Conservation (phyloP, 257 asterid species). For the Solanum raphanifolium region DNA sequence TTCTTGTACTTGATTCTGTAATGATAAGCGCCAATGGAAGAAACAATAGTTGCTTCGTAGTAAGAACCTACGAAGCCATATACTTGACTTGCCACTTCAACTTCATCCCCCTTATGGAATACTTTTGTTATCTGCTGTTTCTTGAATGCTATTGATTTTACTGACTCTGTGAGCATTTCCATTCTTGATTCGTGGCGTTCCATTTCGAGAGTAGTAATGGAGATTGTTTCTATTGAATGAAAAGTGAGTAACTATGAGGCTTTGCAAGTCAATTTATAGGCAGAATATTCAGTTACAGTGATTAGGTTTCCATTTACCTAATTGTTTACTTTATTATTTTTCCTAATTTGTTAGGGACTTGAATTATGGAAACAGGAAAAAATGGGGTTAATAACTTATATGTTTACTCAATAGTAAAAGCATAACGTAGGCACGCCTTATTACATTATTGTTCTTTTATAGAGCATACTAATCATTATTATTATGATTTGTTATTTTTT, state of each 20-base stretch:
- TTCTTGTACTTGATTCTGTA: background rate
- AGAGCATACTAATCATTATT: background rate
- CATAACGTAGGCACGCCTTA: background rate
- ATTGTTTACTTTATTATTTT: background rate
- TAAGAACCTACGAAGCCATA: slow-evolving; percentile 8
- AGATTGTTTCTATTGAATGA: background rate
- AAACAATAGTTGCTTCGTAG: background rate
- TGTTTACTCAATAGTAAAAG: background rate
- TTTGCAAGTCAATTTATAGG: background rate
- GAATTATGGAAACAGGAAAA: background rate
- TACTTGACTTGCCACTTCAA: background rate
- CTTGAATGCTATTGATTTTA: background rate
- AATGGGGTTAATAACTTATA: background rate
- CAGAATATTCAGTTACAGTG: too few species aligned
- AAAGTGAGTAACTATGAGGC: background rate
- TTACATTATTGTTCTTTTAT: background rate
- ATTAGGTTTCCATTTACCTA: background rate
- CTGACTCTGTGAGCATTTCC: background rate
- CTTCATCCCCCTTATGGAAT: background rate
- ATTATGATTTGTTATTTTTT: background rate
- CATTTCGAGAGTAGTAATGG: background rate
- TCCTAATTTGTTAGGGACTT: background rate
- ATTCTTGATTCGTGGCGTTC: background rate
- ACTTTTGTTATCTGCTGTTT: background rate
- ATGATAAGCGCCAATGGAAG: background rate